Conservation (phyloP, 2,329 filamentous ascomycete species). For the Fusarium sp. region DNA sequence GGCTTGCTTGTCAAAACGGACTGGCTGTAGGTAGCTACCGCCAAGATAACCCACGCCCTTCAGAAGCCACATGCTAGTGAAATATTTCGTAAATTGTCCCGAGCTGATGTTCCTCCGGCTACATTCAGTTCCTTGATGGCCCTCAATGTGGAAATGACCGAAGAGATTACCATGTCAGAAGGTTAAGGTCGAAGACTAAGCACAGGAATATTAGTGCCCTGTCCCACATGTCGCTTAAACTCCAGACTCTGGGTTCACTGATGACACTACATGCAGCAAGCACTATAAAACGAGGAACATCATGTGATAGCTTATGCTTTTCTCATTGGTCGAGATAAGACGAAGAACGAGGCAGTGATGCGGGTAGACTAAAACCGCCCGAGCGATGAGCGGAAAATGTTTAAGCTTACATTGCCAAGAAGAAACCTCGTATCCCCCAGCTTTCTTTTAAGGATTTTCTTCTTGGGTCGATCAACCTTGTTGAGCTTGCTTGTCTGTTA, state of each 20-base stretch:
- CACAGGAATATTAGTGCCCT: not conserved
- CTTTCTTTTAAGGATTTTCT: not conserved
- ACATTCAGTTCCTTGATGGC: not conserved
- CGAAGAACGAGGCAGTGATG: not conserved
- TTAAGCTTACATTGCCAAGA: conserved; percentile 32
- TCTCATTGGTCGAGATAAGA: not conserved
- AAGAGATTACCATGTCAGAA: not conserved
- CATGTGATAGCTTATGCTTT: not conserved
- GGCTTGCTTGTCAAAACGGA: not conserved
- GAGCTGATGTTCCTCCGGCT: not conserved
- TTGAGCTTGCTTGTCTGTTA: not conserved
- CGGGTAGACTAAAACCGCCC: not conserved
- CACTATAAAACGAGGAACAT: not conserved
- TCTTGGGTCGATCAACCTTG: not conserved
- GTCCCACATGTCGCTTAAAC: not conserved
- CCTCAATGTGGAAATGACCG: conserved; percentile 13
- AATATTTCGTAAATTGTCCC: not conserved
- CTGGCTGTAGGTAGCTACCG: not conserved
- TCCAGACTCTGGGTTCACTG: not conserved
- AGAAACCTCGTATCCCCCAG: conserved; percentile 9
- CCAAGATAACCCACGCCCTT: not conserved
- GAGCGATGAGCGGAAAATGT: not conserved
- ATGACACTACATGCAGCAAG: not conserved
- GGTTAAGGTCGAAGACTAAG: not conserved
- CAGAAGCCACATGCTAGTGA: not conserved